Evolutionary conservation across 192 early-diverging fungal species (phyloP), one percentile per base, ranked within the genome.

Genomic region (Oehlia diaphana): DNA sequence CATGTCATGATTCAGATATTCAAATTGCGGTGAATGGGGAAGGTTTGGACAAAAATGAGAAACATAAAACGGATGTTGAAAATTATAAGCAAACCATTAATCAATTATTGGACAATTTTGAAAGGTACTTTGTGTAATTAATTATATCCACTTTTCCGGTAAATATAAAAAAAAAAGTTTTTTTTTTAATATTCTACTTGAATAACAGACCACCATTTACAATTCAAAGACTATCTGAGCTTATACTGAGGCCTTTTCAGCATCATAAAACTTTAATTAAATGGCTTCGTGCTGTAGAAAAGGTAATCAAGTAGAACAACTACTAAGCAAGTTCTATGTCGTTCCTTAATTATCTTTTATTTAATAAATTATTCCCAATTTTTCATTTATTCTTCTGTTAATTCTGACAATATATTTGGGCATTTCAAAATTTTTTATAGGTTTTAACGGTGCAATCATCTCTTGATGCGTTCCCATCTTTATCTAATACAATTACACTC

Each of bases 261-360:
- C 65, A 67, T 67, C 65, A 67, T 67, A 67, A 67, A 67, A 67
- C 65, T 35, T 67, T 67, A 33, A 28, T 67, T 16, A 67, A 67
- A 5, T 67, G 65, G 65, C 65, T 67, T 67, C 65, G 65, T 3
- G 65, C 65, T 35, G 26, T 67, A 3, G 65, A 67, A 67, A 67
- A 67, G 65, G 65, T 67, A 67, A 19, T 58, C 53, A 14, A 58
- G 53, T 58, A 58, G 53, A 58, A 67, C 13, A 13, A 67, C 19
- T 67, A 7, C 23, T 33, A 33, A 35, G 31, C 31, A 31, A 31
- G 65, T 67, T 67, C 10, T 33, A 67, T 67, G 13, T 35, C 28
- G 12, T 67, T 35, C 44, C 39, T 42, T 47, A 47, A 47, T 12
- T 44, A 9, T 44, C 3, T 44, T 9, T 44, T 9, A 7, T 9